Base-by-base conservation (phyloP, 2,329 filamentous ascomycete genomes). In the Exserohilum rostratum region DNA sequence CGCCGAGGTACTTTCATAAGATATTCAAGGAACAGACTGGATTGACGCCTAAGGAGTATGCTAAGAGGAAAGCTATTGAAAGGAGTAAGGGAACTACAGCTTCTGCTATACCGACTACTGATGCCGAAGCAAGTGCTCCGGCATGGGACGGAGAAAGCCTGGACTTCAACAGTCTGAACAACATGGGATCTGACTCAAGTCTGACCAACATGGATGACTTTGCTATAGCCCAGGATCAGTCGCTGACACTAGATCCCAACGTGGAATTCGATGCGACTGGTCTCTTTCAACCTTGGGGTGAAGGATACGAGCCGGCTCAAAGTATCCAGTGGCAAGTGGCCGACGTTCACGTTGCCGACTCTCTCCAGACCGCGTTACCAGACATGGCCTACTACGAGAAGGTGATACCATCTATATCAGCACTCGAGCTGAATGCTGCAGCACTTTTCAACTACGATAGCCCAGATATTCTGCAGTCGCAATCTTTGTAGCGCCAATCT, bases 1-100 rank as follows among this genome's bases (percentile, higher is more conserved):
- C 83, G 9, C 82, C 83, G 47, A 81, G 83, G 70, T 83, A 87
- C 64, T 83, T 87, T 46, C 82, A 85, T 62, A 79, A 83, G 20
- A 78, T 83, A 4, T 87, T 87, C 65, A 86, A 84, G 69, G 80
- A 79, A 64, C 79, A 78, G 38, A 79, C 78, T 13, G 83, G 83
- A 6, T 53, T 80, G 37, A 85, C 84, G 43, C 82, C 82, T 2
- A 80, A 78, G 22, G 76, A 77, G 55, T 79, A 77, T 60, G 68
- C 67, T 20, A 67, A 68, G 33, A 48, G 50, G 29, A 61, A 60
- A 30, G 57, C 58, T 39, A 34, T 33, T 20, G 51, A 62, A 17
- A 52, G 58, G 22, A 53, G 27, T 33, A 59, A 43, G 42, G 22
- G n/a, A n/a, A n/a, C n/a, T n/a, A n/a, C 22, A 7, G 4, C 4